Base-by-base conservation (phyloP, 1,139 yeast species). In the Geotrichum australiense region DNA sequence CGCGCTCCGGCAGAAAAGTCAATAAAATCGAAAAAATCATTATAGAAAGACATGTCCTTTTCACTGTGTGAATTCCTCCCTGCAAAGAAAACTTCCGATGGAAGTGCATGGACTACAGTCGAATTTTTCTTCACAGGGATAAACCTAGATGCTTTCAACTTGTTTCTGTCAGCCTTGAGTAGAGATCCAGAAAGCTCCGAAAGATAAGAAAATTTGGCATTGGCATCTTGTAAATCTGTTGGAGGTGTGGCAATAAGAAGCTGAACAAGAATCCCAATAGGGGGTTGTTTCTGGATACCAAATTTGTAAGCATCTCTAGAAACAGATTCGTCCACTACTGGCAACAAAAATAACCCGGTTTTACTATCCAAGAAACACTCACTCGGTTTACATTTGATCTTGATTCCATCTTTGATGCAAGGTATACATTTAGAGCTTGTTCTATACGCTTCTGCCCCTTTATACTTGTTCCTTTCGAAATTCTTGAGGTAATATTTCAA, bases 261-360 rank as follows among this genome's bases (percentile, higher is more conserved):
- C 4, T 42, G 36, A 2, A 61, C 44, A 7, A 66, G 47, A 14
- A 11, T 27, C 3, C 42, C 43, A 5, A 56, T 39, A 1, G 53
- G 39, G 2, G 70, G 70, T 10, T 53, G 47, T 23, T 47, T 40
- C 10, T 39, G 41, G 2, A 66, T 59, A 3, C 67, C 66, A 19
- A 66, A 51, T 35, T 56, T 53, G 50, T 58, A 52, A 1, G 63
- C 61, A 19, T 57, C 59, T 3, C 50, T 44, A 7, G 47, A 45
- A 23, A 59, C 39, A 15, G 47, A 41, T 12, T 50, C 43, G 3
- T 50, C 46, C 11, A 66, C 52, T 1, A 64, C 58, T 0, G 62
- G 56, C 20, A 61, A 51, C 2, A 61, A 65, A 51, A 66, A 65
- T 19, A 51, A 14, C 2, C 42, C 52, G 2, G 54, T 53, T 15